phyloP scores from a whole-genome alignment of 768 basidiomycete genomes.

The Mycena sanguinolenta region DNA sequence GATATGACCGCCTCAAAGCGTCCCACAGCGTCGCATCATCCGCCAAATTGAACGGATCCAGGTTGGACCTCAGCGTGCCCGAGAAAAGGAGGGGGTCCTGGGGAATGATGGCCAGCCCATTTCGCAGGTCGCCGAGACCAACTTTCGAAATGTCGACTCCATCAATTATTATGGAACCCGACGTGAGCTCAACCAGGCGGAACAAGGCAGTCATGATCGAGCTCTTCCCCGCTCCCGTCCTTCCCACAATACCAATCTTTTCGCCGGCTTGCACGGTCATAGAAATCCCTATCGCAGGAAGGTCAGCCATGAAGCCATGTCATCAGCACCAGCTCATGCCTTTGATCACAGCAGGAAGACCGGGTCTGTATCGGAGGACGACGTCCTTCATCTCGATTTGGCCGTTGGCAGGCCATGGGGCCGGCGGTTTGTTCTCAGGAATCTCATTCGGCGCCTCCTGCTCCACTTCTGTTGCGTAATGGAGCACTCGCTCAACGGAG shows the following conservation, averaged over 20 bases:
- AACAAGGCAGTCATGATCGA: conserved; percentile 86
- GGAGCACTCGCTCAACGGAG: conserved; percentile 85
- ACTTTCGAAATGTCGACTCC: conserved; percentile 87
- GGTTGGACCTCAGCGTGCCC: conserved; percentile 86
- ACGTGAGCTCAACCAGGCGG: conserved; percentile 83
- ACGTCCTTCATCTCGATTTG: conserved; percentile 81
- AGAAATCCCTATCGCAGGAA: conserved; percentile 54
- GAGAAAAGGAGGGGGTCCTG: conserved; percentile 82
- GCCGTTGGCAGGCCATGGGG: conserved; percentile 83
- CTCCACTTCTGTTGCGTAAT: conserved; percentile 85
- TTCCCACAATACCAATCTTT: conserved; percentile 93
- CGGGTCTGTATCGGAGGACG: conserved; percentile 86
- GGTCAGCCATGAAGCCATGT: conserved; percentile 1
- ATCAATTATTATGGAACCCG: conserved; percentile 84
- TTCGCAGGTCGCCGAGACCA: conserved; percentile 81
- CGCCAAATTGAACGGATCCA: conserved; percentile 89
- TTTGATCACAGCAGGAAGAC: conserved; percentile 90
- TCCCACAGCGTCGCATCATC: conserved; percentile 90
- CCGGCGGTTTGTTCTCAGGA: conserved; percentile 68
- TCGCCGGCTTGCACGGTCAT: conserved; percentile 80
- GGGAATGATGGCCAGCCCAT: conserved; percentile 82
- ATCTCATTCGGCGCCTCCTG: conserved; percentile 84
- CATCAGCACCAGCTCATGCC: conserved; percentile 46
- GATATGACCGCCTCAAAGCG: conserved; percentile 86
- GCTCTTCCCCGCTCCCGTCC: conserved; percentile 91